Conservation (phyloP, 1,284 basidiomycete species). For the Ceratobasidium sp. region DNA sequence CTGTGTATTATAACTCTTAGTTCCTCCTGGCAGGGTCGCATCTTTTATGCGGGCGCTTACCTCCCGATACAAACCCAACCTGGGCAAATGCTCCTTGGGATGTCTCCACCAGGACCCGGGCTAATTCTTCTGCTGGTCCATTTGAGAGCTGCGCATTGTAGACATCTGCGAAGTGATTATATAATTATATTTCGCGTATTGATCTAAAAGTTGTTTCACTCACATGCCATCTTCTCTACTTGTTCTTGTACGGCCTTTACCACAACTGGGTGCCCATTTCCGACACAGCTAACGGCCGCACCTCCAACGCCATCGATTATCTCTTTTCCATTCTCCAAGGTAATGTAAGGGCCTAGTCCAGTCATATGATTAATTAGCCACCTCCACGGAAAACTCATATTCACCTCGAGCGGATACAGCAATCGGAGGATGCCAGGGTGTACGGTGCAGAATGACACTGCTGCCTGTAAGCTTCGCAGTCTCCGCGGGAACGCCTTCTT, state of each 20-base stretch:
- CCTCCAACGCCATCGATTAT: conserved; percentile 85
- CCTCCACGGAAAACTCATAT: background rate
- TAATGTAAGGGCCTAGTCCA: conserved; percentile 35
- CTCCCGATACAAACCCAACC: conserved; percentile 78
- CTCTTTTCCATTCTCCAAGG: conserved; percentile 68
- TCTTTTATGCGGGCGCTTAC: conserved; percentile 57
- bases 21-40: no score
- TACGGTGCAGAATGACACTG: conserved; percentile 54
- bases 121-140: conserved; percentile 81
- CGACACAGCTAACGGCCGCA: conserved; percentile 85
- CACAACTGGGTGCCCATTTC: conserved; percentile 79
- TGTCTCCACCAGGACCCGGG: conserved; percentile 69
- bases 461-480: conserved; percentile 32
- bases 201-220: conserved; percentile 52
- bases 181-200: conserved; percentile 42
- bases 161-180: conserved; percentile 67
- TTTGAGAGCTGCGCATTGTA: conserved; percentile 86
- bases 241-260: conserved; percentile 81
- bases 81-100: conserved; percentile 81
- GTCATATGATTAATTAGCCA: no score
- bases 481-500: conserved; percentile 37
- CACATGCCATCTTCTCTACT: conserved; percentile 79
- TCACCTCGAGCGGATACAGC: conserved; percentile 76
- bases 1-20: conserved; percentile 58
- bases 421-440: conserved; percentile 77